Conservation (phyloP, 306 rosid species). For the Myrica gale region DNA sequence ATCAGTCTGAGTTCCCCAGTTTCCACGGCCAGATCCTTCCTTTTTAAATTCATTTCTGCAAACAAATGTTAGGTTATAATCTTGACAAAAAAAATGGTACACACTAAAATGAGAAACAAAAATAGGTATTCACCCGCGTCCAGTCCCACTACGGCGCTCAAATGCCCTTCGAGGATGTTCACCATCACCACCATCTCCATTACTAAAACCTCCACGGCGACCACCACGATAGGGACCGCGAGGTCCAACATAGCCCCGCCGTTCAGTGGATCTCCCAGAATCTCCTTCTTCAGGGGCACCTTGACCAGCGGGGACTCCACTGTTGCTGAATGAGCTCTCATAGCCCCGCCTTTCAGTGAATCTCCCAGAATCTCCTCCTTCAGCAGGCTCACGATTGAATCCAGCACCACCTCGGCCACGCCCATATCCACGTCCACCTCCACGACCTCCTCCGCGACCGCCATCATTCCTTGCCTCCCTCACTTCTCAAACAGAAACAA, state of each 20-base stretch:
- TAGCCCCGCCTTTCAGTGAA: constrained; percentile 7
- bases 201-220: constrained; percentile 73
- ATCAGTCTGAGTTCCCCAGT: constrained; percentile 83
- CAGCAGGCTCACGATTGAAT: constrained; percentile 45
- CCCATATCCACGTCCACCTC: constrained; percentile 60
- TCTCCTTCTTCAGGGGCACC: constrained; percentile 67
- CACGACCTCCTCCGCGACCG: constrained; percentile 67
- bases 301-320: constrained; percentile 42
- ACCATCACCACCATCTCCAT: constrained; percentile 72
- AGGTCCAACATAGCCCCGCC: constrained; percentile 67
- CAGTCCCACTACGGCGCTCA: constrained; percentile 96
- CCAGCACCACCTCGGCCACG: constrained; percentile 48
- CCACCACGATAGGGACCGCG: constrained; percentile 71
- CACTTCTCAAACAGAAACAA: constrained; percentile 42
- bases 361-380: background rate
- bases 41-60: constrained; percentile 73
- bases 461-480: constrained; percentile 75
- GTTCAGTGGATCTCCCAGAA: constrained; percentile 47
- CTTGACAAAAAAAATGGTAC: no score
- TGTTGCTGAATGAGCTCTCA: constrained; percentile 42
- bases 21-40: constrained; percentile 89
- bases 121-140: constrained; percentile 59
- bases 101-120: no score
- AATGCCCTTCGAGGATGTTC: constrained; percentile 64
- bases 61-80: constrained; percentile 18